A percentile compares a stretch with the other conserved stretches of the same genome.
These are phyloP conservation scores for Cairneyella variabilis DNA, from an alignment of 495 filamentous ascomycete species.

Conservation along the genomic window DNA sequence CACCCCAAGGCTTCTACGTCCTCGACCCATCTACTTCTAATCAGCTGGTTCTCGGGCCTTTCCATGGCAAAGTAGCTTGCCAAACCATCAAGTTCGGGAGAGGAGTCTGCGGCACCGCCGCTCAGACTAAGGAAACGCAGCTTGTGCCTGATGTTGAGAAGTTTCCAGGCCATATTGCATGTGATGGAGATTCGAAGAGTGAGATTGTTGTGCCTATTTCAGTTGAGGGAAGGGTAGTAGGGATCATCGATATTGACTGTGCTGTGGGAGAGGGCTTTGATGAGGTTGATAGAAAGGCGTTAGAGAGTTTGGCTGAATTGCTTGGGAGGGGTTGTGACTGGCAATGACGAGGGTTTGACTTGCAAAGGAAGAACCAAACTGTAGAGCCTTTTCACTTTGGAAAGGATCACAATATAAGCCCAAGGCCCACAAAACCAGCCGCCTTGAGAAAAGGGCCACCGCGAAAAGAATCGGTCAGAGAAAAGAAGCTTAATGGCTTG, in stretches of 20 bases:
- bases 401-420: too few relatives aligned
- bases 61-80: slow-evolving; percentile 85
- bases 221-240: slow-evolving; percentile 53
- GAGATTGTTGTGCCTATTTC: slow-evolving; percentile 90
- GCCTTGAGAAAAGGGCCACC: too few relatives aligned
- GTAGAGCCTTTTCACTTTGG: too few relatives aligned
- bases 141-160: slow-evolving; percentile 69
- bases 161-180: slow-evolving; percentile 90
- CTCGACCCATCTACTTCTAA: slow-evolving; percentile 55
- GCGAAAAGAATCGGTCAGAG: too few relatives aligned
- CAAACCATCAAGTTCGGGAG: slow-evolving; percentile 76
- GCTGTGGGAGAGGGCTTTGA: slow-evolving; percentile 68
- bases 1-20: slow-evolving; percentile 69
- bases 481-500: too few relatives aligned
- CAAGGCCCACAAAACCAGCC: too few relatives aligned
- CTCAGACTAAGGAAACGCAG: slow-evolving; percentile 56
- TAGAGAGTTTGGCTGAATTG: slow-evolving; percentile 68
- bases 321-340: slow-evolving; percentile 71
- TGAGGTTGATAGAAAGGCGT: slow-evolving; percentile 59
- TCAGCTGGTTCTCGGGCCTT: slow-evolving; percentile 77
- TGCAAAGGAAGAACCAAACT: too few relatives aligned
- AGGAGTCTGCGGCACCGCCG: slow-evolving; percentile 84
- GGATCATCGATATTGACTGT: slow-evolving; percentile 88
- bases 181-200: slow-evolving; percentile 75
- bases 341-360: too few relatives aligned